A percentile compares a stretch with the other conserved stretches of the same genome.
Conservation (phyloP, 768 basidiomycete genomes). For the Holtermannia corniformis region DNA sequence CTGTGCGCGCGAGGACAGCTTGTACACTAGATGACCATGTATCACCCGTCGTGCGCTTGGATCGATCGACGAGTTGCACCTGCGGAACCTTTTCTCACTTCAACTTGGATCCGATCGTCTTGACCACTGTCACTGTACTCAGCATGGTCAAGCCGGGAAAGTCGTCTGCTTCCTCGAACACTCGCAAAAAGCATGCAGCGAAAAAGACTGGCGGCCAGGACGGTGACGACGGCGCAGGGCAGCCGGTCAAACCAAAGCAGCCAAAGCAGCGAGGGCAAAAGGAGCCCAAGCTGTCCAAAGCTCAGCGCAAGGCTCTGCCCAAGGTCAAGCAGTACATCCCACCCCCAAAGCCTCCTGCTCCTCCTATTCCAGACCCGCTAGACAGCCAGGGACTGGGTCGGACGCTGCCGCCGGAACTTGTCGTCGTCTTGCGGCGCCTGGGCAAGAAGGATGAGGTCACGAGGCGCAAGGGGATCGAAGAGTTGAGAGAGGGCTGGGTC, state of each 20-base stretch:
- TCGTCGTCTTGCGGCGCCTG: slow-evolving; percentile 68
- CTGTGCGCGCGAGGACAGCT: neutral
- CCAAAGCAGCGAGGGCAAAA: slow-evolving; percentile 48
- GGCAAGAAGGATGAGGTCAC: slow-evolving; percentile 86
- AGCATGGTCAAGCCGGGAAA: slow-evolving; percentile 44
- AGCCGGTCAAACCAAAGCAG: slow-evolving; percentile 26
- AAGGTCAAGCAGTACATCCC: slow-evolving; percentile 78
- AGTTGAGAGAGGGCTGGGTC: slow-evolving; percentile 61
- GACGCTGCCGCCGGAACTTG: slow-evolving; percentile 65
- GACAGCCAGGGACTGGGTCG: slow-evolving; percentile 71
- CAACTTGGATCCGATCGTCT: no score
- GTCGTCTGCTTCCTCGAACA: slow-evolving; percentile 72
- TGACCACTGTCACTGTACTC: no score
- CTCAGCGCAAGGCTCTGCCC: slow-evolving; percentile 53
- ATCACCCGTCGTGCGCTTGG: no score
- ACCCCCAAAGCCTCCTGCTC: slow-evolving; percentile 53
- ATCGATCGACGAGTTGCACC: no score
- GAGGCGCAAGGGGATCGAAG: slow-evolving; percentile 73
- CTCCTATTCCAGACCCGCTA: slow-evolving; percentile 62
- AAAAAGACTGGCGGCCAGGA: slow-evolving; percentile 49
- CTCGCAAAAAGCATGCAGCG: slow-evolving; percentile 86
- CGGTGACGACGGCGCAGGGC: slow-evolving; percentile 10
- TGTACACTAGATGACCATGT: no score
- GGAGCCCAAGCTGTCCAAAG: slow-evolving; percentile 44
- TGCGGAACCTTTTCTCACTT: no score